A percentile compares a stretch with the other conserved stretches of the same genome.
phyloP scores from a whole-genome alignment of 257 asterid species.

The Petrea volubilis region DNA sequence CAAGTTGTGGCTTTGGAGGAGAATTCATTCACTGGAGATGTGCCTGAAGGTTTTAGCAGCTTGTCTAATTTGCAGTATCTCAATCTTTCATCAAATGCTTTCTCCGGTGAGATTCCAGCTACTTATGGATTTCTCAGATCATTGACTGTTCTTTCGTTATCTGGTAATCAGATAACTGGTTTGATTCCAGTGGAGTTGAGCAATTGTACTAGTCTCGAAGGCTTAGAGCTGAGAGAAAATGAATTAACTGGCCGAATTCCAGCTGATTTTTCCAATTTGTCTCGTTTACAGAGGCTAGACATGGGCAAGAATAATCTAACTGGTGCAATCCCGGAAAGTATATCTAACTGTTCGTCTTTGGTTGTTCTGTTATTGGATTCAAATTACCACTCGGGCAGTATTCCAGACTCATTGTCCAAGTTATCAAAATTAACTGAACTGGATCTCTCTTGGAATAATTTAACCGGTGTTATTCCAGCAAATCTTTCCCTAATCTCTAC shows the following conservation, averaged over 20 bases:
- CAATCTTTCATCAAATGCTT: conserved; percentile 64
- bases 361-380: conserved; percentile 48
- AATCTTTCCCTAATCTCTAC: conserved; percentile 47
- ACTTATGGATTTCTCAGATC: conserved; percentile 72
- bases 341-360: conserved; percentile 65
- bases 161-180: conserved; percentile 52
- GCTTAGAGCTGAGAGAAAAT: conserved; percentile 54
- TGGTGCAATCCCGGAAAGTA: conserved; percentile 56
- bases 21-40: conserved; percentile 56
- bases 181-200: conserved; percentile 59
- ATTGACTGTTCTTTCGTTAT: conserved; percentile 49
- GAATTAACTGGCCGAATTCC: conserved; percentile 51
- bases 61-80: conserved; percentile 60
- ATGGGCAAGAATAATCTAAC: conserved; percentile 58
- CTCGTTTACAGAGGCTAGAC: conserved; percentile 62
- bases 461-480: conserved; percentile 60
- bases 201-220: conserved; percentile 60
- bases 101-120: conserved; percentile 62
- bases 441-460: conserved; percentile 58
- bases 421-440: conserved; percentile 43
- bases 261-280: conserved; percentile 46
- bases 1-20: conserved; percentile 61
- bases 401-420: conserved; percentile 53
- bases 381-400: conserved; percentile 58
- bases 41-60: conserved; percentile 92